These are phyloP conservation scores for Malania oleifera DNA, from an alignment of 164 flowering plant genomes.

Conservation along the genomic window DNA sequence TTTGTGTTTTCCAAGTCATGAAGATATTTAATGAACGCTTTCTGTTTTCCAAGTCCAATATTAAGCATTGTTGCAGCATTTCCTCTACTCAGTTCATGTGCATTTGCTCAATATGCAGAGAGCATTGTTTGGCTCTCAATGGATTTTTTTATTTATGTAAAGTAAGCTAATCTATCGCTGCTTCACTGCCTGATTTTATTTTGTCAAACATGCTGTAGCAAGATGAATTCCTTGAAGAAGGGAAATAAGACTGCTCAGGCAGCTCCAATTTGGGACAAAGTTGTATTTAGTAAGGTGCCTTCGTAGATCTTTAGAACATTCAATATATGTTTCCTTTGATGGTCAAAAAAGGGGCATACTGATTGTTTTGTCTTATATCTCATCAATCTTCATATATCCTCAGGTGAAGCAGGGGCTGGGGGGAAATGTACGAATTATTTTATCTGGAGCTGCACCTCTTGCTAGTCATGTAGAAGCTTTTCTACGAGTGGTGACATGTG, in stretches of 20 bases:
- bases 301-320: neutral
- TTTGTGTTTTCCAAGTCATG: no score
- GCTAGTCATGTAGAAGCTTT: constrained; percentile 5
- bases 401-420: constrained; percentile 9
- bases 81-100: neutral
- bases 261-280: constrained; percentile 68
- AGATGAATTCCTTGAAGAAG: constrained; percentile 50
- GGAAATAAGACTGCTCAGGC: constrained; percentile 68
- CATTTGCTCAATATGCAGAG: neutral
- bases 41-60: no score
- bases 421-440: constrained; percentile 4
- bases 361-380: no score
- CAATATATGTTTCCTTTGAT: neutral
- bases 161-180: neutral
- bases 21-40: no score
- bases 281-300: constrained; percentile 78
- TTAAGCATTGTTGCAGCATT: neutral
- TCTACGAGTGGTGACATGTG: constrained; percentile 2
- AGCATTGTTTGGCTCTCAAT: no score
- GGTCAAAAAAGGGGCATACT: no score
- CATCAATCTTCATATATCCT: neutral
- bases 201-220: constrained; percentile 50
- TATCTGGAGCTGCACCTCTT: constrained; percentile 8
- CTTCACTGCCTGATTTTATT: neutral
- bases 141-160: neutral